Conservation (phyloP, 2,329 filamentous ascomycete species). For the Trichoderma guizhouense region DNA sequence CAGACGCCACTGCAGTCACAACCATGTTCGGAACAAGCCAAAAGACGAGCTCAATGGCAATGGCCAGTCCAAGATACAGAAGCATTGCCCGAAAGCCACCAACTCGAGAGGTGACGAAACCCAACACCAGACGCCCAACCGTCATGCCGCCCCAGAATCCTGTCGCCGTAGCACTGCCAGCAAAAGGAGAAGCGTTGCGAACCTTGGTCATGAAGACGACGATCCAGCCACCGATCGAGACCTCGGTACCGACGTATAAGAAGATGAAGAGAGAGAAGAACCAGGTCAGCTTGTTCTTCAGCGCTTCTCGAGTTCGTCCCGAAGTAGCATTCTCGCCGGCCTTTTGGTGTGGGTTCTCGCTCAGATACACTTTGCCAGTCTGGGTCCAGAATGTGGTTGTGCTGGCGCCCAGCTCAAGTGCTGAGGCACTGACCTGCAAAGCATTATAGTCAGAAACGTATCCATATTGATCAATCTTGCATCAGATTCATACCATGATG, state of each 20-base stretch:
- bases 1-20: slow-evolving; percentile 68
- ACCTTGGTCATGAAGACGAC: slow-evolving; percentile 79
- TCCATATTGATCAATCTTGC: no score
- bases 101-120: slow-evolving; percentile 65
- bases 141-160: slow-evolving; percentile 82
- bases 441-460: slow-evolving; percentile 32
- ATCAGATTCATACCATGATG: slow-evolving; percentile 53
- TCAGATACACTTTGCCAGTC: slow-evolving; percentile 22
- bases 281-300: slow-evolving; percentile 43
- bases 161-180: slow-evolving; percentile 65
- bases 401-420: slow-evolving; percentile 49
- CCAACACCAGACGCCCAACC: slow-evolving; percentile 64
- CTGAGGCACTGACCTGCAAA: slow-evolving; percentile 54
- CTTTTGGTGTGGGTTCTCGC: slow-evolving; percentile 26
- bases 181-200: slow-evolving; percentile 63
- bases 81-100: slow-evolving; percentile 65
- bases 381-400: slow-evolving; percentile 57
- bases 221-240: slow-evolving; percentile 77
- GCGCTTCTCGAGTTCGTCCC: slow-evolving; percentile 3
- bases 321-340: slow-evolving; percentile 49
- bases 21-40: slow-evolving; percentile 79
- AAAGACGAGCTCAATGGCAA: slow-evolving; percentile 68
- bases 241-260: slow-evolving; percentile 73
- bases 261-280: slow-evolving; percentile 70
- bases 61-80: slow-evolving; percentile 61